Percentiles rank a stretch among this genome's conserved stretches.
These are phyloP conservation scores for Eremochloa ophiuroides DNA, from an alignment of 176 grass and related monocot species.

Conservation along the genomic window DNA sequence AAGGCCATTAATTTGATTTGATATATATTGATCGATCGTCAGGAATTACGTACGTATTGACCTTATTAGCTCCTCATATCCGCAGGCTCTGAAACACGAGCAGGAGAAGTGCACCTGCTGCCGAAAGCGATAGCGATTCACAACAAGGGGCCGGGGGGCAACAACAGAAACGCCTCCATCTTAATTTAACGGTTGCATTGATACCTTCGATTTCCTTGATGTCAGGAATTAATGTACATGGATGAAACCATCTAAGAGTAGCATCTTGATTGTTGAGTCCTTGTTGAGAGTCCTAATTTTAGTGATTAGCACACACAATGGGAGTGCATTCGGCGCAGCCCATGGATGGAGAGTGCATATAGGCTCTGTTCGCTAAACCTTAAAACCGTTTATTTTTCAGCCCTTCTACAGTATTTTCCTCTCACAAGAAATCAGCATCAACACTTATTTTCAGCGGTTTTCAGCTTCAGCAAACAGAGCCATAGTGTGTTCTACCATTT, in stretches of 20 bases:
- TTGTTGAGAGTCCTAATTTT: slow-evolving; percentile 1
- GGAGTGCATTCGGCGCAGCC: neutral
- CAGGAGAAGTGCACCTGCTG: slow-evolving; percentile 78
- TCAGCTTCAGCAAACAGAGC: too few species aligned
- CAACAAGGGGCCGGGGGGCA: neutral
- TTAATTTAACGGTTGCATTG: too few species aligned
- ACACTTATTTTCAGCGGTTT: too few species aligned
- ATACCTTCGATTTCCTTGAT: neutral
- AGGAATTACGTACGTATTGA: neutral
- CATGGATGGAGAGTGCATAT: neutral
- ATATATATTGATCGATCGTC: too few species aligned
- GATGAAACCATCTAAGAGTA: neutral
- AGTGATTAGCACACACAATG: neutral
- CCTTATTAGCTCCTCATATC: neutral
- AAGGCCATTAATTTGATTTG: neutral
- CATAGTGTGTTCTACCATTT: neutral
- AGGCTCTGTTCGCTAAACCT: too few species aligned
- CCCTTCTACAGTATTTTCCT: too few species aligned
- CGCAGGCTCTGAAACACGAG: slow-evolving; percentile 66
- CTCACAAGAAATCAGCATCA: too few species aligned
- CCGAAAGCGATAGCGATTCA: slow-evolving; percentile 33
- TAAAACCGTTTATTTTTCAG: too few species aligned
- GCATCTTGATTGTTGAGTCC: neutral
- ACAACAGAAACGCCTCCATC: too few species aligned
- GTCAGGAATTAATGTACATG: neutral